A percentile compares a stretch with the other conserved stretches of the same genome.
phyloP scores from a whole-genome alignment of 2,329 filamentous ascomycete species.

The Venturia pyrina region DNA sequence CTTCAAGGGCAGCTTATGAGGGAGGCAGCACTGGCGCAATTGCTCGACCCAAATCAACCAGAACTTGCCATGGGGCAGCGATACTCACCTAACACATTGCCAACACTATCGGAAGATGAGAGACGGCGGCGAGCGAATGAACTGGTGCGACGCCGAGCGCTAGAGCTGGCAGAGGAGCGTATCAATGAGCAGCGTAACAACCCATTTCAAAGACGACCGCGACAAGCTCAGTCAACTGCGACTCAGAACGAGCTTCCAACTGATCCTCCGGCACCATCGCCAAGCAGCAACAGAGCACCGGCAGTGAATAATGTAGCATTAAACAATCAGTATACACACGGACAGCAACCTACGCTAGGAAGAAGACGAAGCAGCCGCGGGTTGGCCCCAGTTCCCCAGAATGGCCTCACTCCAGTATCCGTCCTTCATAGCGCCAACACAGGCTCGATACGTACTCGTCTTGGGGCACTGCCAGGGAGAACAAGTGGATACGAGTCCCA shows the following conservation, averaged over 20 bases:
- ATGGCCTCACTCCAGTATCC: not conserved
- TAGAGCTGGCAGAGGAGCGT: constrained; percentile 10
- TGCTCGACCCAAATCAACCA: not conserved
- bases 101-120: constrained; percentile 12
- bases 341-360: not conserved
- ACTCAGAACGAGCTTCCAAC: not conserved
- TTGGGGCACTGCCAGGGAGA: not conserved
- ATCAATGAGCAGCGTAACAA: not conserved
- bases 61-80: not conserved
- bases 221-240: not conserved
- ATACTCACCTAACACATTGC: not conserved
- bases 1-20: constrained; percentile 3
- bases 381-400: not conserved
- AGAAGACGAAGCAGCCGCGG: not conserved
- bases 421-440: not conserved
- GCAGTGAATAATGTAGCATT: not conserved
- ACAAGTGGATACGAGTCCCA: not conserved
- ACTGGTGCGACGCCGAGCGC: constrained; percentile 10
- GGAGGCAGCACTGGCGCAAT: constrained; percentile 3
- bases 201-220: not conserved
- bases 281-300: not conserved
- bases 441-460: not conserved
- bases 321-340: not conserved
- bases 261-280: not conserved
- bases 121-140: constrained; percentile 11